Evolutionary conservation across 1,139 yeast genomes (phyloP).

Genomic region (Geotrichum macrosporum): DNA sequence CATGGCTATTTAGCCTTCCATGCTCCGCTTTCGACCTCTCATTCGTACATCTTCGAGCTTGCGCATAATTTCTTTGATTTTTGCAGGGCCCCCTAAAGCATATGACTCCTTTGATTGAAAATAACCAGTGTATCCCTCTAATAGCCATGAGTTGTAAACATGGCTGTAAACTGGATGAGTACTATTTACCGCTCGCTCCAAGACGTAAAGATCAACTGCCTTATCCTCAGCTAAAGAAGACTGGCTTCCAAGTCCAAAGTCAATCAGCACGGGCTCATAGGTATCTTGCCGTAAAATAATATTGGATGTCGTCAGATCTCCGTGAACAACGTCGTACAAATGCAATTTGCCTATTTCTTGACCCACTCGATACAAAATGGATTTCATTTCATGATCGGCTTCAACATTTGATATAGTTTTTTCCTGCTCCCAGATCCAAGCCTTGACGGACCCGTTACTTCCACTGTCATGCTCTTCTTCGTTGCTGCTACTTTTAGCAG

Average conservation of each 20-base stretch:
- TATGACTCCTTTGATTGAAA: conserved; percentile 25
- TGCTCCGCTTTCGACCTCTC: conserved; percentile 92
- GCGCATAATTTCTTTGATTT: conserved; percentile 51
- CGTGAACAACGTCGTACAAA: conserved; percentile 76
- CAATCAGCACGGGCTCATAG: conserved; percentile 61
- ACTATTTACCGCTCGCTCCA: conserved; percentile 85
- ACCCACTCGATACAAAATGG: conserved; percentile 50
- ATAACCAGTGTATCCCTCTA: conserved; percentile 58
- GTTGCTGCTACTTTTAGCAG: background rate
- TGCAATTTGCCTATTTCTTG: conserved; percentile 68
- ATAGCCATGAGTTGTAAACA: conserved; percentile 61
- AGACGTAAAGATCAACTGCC: conserved; percentile 91
- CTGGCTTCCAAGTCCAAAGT: conserved; percentile 80
- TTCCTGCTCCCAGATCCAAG: conserved; percentile 40
- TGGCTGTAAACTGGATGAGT: conserved; percentile 79
- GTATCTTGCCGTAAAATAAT: conserved; percentile 46
- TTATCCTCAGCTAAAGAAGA: conserved; percentile 81
- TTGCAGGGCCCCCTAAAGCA: conserved; percentile 32
- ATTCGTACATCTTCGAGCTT: conserved; percentile 79
- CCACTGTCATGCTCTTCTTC: conserved; percentile 19
- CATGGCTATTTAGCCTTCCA: conserved; percentile 86
- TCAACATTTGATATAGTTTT: conserved; percentile 19
- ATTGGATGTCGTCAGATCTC: conserved; percentile 91
- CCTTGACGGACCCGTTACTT: conserved; percentile 36
- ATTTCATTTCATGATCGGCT: conserved; percentile 30